Percentiles rank a stretch among this genome's conserved stretches.
Conservation (phyloP, 2,329 filamentous ascomycete species). For the Paecilomyces formosus region DNA sequence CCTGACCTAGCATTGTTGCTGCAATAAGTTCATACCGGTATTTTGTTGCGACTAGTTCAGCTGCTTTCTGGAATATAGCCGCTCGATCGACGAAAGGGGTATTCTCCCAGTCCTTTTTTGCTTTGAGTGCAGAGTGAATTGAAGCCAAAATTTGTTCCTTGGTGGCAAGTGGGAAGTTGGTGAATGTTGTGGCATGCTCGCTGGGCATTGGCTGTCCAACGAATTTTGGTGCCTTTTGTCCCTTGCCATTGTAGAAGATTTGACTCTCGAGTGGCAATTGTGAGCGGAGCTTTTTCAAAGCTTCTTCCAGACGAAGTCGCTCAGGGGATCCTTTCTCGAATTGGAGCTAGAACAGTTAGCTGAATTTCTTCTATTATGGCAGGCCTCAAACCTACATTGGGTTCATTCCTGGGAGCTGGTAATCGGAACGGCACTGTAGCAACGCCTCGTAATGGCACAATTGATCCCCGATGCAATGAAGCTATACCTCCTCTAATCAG, state of each 20-base stretch:
- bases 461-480: neutral
- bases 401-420: slow-evolving; percentile 26
- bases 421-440: slow-evolving; percentile 22
- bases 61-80: slow-evolving; percentile 90
- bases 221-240: slow-evolving; percentile 11
- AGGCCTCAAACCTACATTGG: slow-evolving; percentile 14
- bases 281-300: slow-evolving; percentile 22
- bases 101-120: slow-evolving; percentile 77
- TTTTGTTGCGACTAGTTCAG: slow-evolving; percentile 81
- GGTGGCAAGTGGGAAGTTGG: slow-evolving; percentile 77
- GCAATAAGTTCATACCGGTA: slow-evolving; percentile 98
- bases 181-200: slow-evolving; percentile 44
- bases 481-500: slow-evolving; percentile 11
- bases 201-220: neutral
- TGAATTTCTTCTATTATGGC: neutral
- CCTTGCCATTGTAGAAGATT: slow-evolving; percentile 18
- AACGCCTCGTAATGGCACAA: neutral
- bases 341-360: neutral
- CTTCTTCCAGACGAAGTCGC: slow-evolving; percentile 23
- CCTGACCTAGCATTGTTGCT: slow-evolving; percentile 89
- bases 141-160: slow-evolving; percentile 67
- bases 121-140: slow-evolving; percentile 75
- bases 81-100: slow-evolving; percentile 86
- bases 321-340: slow-evolving; percentile 17
- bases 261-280: slow-evolving; percentile 23